These are phyloP conservation scores for Fusarium nanum DNA, from an alignment of 2,329 filamentous ascomycete genomes.

Conservation along the genomic window DNA sequence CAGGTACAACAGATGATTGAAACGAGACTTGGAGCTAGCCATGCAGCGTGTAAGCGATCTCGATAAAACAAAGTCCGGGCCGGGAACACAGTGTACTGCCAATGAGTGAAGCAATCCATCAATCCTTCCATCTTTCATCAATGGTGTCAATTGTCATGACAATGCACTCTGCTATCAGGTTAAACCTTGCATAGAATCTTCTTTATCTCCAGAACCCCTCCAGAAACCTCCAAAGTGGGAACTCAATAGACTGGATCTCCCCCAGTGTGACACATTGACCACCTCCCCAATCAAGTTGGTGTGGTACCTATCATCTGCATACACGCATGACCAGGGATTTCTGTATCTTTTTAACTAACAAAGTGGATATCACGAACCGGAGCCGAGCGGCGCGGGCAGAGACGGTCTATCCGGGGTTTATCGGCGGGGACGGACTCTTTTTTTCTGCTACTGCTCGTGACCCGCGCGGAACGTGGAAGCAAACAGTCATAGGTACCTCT, in stretches of 20 bases:
- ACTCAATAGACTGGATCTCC: not conserved
- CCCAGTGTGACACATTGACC: conserved; percentile 18
- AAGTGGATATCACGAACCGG: conserved; percentile 8
- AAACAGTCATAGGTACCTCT: conserved; percentile 2
- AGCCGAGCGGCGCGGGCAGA: conserved; percentile 46
- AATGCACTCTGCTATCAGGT: too few relatives aligned
- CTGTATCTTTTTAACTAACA: conserved; percentile 10
- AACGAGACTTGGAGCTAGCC: not conserved
- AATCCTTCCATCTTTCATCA: too few relatives aligned
- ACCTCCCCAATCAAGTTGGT: conserved; percentile 12
- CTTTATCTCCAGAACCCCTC: not conserved
- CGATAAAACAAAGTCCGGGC: conserved; percentile 11
- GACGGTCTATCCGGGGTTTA: conserved; percentile 41
- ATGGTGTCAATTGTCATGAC: too few relatives aligned
- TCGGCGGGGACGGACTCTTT: conserved; percentile 33
- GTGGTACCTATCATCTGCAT: not conserved
- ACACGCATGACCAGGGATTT: conserved; percentile 30
- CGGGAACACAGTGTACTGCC: not conserved
- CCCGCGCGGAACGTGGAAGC: conserved; percentile 1
- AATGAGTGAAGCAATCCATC: not conserved
- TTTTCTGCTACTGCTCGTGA: conserved; percentile 14
- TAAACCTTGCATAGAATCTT: not conserved
- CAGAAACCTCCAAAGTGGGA: not conserved
- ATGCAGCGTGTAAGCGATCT: conserved; percentile 36
- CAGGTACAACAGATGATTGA: conserved; percentile 4